Evolutionary conservation across 306 rosid genomes (phyloP).

Genomic region (Cicer chorassanicum): DNA sequence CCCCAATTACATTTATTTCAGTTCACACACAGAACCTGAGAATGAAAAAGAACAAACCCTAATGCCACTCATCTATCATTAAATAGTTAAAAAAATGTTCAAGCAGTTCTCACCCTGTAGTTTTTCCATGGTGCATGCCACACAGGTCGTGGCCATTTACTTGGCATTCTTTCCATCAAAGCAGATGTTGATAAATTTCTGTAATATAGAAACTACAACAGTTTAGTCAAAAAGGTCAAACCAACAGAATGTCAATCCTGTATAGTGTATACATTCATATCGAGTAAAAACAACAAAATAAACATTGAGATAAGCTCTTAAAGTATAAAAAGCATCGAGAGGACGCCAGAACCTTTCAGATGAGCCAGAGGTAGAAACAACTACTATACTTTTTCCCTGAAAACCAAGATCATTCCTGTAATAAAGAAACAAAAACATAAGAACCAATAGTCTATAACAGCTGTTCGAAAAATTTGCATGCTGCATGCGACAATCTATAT

Average conservation of each 20-base stretch:
- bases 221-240: slow-evolving; percentile 35
- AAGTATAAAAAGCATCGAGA: slow-evolving; percentile 34
- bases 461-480: background rate
- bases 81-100: slow-evolving; percentile 5
- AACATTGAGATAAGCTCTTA: slow-evolving; percentile 13
- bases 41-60: slow-evolving; percentile 11
- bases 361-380: slow-evolving; percentile 70
- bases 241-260: slow-evolving; percentile 26
- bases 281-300: slow-evolving; percentile 25
- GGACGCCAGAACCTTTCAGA: slow-evolving; percentile 74
- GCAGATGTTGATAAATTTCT: slow-evolving; percentile 90
- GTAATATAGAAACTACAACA: slow-evolving; percentile 42
- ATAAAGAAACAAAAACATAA: slow-evolving; percentile 39
- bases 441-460: slow-evolving; percentile 39
- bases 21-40: slow-evolving; percentile 7
- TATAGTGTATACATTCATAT: background rate
- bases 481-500: background rate
- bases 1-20: slow-evolving; percentile 13
- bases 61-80: slow-evolving; percentile 29
- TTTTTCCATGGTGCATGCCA: slow-evolving; percentile 99
- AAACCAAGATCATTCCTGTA: slow-evolving; percentile 70
- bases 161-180: slow-evolving; percentile 93
- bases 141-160: slow-evolving; percentile 98
- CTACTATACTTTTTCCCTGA: slow-evolving; percentile 60
- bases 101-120: slow-evolving; percentile 71